A percentile compares a stretch with the other conserved stretches of the same genome.
phyloP scores from a whole-genome alignment of 2,329 filamentous ascomycete genomes.

The Alternaria sp. region DNA sequence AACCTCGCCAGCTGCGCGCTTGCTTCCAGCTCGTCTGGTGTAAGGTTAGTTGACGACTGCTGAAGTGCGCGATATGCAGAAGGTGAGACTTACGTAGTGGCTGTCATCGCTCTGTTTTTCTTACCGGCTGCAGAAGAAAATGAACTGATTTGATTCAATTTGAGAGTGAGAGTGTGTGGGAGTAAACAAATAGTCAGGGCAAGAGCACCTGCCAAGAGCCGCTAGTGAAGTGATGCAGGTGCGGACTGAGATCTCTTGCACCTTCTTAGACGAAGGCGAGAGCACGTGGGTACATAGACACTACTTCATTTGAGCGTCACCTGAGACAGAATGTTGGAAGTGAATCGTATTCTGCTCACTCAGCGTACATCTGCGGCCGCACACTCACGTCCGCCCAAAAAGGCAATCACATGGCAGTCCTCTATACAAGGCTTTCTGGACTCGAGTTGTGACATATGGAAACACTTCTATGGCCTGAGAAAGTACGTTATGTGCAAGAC shows the following conservation, averaged over 20 bases:
- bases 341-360: not conserved
- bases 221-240: not conserved
- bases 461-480: not conserved
- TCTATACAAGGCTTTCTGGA: not conserved
- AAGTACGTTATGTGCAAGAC: not conserved
- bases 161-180: not conserved
- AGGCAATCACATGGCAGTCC: not conserved
- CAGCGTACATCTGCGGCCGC: not conserved
- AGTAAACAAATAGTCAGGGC: not conserved
- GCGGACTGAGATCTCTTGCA: not conserved
- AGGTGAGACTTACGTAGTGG: not conserved
- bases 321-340: not conserved
- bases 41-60: not conserved
- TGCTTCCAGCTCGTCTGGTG: not conserved
- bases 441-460: accelerated
- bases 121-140: accelerated
- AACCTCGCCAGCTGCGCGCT: not conserved
- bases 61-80: not conserved
- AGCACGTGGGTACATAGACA: not conserved
- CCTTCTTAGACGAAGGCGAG: not conserved
- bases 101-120: not conserved
- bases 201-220: conserved; percentile 1
- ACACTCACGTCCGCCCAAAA: not conserved
- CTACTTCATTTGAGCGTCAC: accelerated
- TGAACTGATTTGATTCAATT: not conserved